phyloP scores from a whole-genome alignment of 2,329 filamentous ascomycete genomes.

The Metarhizium humberi region DNA sequence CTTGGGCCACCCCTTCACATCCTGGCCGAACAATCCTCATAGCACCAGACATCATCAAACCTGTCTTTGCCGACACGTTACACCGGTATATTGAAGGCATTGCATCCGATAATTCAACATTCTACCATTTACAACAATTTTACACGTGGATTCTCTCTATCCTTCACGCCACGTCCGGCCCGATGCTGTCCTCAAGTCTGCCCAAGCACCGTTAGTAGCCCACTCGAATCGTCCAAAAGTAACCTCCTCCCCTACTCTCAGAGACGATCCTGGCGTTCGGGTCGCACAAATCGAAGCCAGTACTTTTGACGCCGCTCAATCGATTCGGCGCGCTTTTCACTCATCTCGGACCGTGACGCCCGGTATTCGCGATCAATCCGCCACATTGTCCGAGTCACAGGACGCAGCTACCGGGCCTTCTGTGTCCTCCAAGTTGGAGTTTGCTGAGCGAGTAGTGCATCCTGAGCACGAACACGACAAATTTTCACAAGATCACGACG shows the following conservation, averaged over 20 bases:
- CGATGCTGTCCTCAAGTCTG: background rate
- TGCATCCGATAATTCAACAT: background rate
- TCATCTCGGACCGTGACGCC: conserved; percentile 8
- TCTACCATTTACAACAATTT: background rate
- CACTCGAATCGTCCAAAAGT: background rate
- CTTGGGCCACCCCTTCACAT: no score
- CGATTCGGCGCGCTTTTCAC: background rate
- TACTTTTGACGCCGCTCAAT: background rate
- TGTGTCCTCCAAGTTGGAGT: conserved; percentile 21
- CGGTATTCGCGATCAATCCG: conserved; percentile 18
- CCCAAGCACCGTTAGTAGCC: background rate
- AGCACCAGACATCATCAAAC: background rate
- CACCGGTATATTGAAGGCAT: background rate
- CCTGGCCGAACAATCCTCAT: no score
- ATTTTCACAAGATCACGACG: conserved; percentile 13
- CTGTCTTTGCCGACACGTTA: background rate
- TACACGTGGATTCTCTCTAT: background rate
- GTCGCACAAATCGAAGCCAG: background rate
- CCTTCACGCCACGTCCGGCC: background rate
- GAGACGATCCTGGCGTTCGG: background rate
- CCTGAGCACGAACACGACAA: conserved; percentile 14
- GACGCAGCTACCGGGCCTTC: conserved; percentile 24
- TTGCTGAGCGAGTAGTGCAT: conserved; percentile 20
- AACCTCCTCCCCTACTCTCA: background rate
- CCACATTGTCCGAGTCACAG: conserved; percentile 28